Evolutionary conservation across 192 early-diverging fungal genomes (phyloP), one percentile per base, ranked within the genome.

Genomic region (Coemansia sp.): DNA sequence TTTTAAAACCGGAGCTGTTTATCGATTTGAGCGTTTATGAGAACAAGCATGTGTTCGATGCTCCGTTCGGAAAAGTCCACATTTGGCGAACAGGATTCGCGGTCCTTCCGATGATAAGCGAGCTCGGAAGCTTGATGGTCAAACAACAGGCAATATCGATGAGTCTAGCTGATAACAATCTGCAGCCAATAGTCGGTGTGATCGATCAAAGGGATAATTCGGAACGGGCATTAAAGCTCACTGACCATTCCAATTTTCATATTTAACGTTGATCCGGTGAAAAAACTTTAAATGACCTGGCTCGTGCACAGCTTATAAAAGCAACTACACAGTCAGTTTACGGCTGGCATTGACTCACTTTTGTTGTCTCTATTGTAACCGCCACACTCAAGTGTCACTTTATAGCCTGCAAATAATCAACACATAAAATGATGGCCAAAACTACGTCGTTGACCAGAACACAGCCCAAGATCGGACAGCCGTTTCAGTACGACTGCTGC

Each of bases 401-500:
- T 10, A 43, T 16, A 12, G 0, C 3, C 41, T 16, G 16, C 41
- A 43, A 43, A 43, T 16, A 43, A 43, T n/a, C 41, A 43, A 16
- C 16, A 43, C 41, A 43, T 4, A 43, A 51, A 23, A 51, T 51
- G 22, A 11, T 11, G 22, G 19, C 50, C 19, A 51, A 9, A 51
- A 18, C 50, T 11, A 13, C 10, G 19, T 12, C 50, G 19, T 19
- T 51, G 50, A 22, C 58, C 20, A 22, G 29, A 9, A 27, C 57
- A 38, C 60, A 61, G 35, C 61, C 67, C 10, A 22, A 45, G 12
- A 57, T 57, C 38, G 56, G 61, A 41, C 59, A 45, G 9, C 55
- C 52, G 14, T 63, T 69, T 23, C 29, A 63, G 16, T 62, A 43
- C 19, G 56, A 63, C 26, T 59, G 56, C 57, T 19, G 55, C 35